Conservation (phyloP, 345 rosid species). For the Hibiscus syriacus region DNA sequence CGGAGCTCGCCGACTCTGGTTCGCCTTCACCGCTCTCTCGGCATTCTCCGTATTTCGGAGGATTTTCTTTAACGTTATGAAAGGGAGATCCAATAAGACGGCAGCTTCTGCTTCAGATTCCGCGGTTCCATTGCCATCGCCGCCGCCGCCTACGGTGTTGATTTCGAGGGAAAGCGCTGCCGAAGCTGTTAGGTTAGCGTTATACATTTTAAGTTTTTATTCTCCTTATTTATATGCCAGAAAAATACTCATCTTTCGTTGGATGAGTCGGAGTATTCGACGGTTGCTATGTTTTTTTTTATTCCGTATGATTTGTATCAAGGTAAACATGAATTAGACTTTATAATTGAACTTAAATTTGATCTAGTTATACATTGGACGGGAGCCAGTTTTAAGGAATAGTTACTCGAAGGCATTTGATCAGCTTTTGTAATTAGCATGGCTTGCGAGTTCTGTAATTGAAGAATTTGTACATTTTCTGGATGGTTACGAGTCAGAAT, state of each 20-base stretch:
- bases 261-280: too few relatives aligned
- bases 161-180: conserved; percentile 23
- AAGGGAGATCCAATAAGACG: conserved; percentile 31
- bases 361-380: too few relatives aligned
- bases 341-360: neutral
- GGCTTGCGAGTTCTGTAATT: neutral
- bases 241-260: too few relatives aligned
- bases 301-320: neutral
- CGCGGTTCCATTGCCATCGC: conserved; percentile 4
- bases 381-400: neutral
- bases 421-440: neutral
- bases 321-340: neutral
- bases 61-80: conserved; percentile 43
- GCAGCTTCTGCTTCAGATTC: conserved; percentile 6
- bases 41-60: conserved; percentile 76
- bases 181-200: conserved; percentile 31
- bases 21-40: conserved; percentile 87
- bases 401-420: neutral
- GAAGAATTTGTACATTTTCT: neutral
- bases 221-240: neutral
- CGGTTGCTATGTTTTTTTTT: neutral
- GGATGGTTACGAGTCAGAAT: neutral
- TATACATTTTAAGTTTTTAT: too few relatives aligned
- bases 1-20: conserved; percentile 93
- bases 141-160: conserved; percentile 5